phyloP scores from a whole-genome alignment of 495 filamentous ascomycete genomes.

The Neurospora hispaniola region DNA sequence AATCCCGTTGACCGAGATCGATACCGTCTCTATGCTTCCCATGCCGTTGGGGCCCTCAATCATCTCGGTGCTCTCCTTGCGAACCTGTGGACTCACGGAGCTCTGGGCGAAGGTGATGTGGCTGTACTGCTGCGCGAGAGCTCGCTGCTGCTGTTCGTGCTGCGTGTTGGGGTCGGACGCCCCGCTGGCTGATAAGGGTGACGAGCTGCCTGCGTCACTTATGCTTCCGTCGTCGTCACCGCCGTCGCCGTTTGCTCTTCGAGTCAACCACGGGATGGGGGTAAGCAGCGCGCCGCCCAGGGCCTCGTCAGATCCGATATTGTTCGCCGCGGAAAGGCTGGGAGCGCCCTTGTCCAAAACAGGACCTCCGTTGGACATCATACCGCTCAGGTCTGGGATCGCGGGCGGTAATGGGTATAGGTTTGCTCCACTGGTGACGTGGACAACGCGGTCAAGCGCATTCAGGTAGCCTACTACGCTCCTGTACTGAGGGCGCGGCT shows the following conservation, averaged over 20 bases:
- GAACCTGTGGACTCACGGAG: conserved; percentile 33
- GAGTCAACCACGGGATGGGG: conserved; percentile 77
- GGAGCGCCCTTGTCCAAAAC: conserved; percentile 23
- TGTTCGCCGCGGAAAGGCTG: conserved; percentile 17
- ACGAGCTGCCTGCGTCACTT: conserved; percentile 12
- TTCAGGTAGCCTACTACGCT: conserved; percentile 75
- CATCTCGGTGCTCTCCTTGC: conserved; percentile 56
- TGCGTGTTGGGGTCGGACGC: conserved; percentile 2
- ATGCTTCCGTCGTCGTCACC: conserved; percentile 16
- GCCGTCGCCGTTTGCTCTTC: conserved; percentile 16
- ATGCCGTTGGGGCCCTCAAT: conserved; percentile 63
- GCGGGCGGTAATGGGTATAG: conserved; percentile 71
- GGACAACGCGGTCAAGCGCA: conserved; percentile 83
- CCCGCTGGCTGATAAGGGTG: conserved; percentile 13
- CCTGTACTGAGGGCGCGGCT: conserved; percentile 66
- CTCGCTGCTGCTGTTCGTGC: conserved; percentile 9
- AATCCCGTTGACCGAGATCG: conserved; percentile 55
- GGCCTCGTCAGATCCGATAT: conserved; percentile 71
- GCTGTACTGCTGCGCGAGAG: conserved; percentile 1
- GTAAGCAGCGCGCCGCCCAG: conserved; percentile 87
- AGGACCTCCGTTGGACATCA: conserved; percentile 53
- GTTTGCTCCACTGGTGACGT: conserved; percentile 73
- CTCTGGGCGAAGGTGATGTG: conserved; percentile 6
- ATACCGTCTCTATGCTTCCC: conserved; percentile 61
- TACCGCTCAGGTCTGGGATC: conserved; percentile 36